Evolutionary conservation across 768 basidiomycete genomes (phyloP).

Genomic region (Tulasnella sp.): DNA sequence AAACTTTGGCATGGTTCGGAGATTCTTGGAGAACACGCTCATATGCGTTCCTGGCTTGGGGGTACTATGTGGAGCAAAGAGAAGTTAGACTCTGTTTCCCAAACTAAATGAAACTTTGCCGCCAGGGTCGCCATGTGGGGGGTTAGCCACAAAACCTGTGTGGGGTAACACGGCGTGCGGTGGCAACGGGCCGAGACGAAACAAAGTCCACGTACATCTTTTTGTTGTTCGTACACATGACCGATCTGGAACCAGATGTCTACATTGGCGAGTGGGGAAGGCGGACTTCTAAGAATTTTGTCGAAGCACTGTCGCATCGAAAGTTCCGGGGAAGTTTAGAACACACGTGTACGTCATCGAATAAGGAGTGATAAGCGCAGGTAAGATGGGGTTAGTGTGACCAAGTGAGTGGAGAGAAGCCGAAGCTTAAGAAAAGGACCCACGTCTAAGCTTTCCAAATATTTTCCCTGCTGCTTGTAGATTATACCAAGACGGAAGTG

Average conservation of each 20-base stretch:
- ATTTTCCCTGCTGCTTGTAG: constrained; percentile 98
- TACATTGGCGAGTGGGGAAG: constrained; percentile 86
- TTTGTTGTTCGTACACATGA: constrained; percentile 94
- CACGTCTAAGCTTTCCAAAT: constrained; percentile 60
- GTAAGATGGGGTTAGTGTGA: neutral
- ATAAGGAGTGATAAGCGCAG: neutral
- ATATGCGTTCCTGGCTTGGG: constrained; percentile 85
- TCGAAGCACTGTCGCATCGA: constrained; percentile 56
- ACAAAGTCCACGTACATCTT: constrained; percentile 53
- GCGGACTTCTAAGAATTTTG: constrained; percentile 90
- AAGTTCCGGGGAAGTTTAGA: neutral
- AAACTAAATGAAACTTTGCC: constrained; percentile 1
- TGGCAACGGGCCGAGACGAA: neutral
- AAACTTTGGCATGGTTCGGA: constrained; percentile 88
- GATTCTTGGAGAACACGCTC: constrained; percentile 90
- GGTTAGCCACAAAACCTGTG: neutral
- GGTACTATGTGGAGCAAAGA: constrained; percentile 40
- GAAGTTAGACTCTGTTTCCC: neutral
- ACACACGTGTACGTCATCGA: neutral
- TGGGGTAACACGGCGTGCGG: constrained; percentile 17
- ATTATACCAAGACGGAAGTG: constrained; percentile 97
- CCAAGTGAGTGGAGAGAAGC: constrained; percentile 1
- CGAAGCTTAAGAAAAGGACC: constrained; percentile 13
- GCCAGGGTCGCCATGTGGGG: no score
- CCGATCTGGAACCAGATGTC: constrained; percentile 99